Evolutionary conservation across 257 asterid genomes (phyloP).

Genomic region (Solanum neorickii): DNA sequence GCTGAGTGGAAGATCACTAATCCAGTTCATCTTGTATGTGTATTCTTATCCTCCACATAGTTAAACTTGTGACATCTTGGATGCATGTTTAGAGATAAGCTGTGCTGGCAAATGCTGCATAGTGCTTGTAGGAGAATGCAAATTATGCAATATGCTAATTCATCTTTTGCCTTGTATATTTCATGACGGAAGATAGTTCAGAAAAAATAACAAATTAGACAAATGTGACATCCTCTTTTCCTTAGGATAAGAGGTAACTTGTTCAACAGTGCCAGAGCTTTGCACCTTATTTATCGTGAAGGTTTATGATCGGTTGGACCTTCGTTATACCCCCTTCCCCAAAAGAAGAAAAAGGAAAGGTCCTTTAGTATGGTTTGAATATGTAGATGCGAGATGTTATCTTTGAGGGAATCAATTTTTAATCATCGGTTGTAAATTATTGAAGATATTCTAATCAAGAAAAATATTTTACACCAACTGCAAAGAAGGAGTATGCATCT

Average conservation of each 20-base stretch:
- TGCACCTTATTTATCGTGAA: neutral
- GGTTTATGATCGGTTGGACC: neutral
- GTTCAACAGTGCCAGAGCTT: neutral
- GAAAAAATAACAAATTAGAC: neutral
- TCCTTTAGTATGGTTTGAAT: neutral
- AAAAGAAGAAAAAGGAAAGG: neutral
- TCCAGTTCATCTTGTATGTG: conserved; percentile 87
- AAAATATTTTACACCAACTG: neutral
- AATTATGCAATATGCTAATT: neutral
- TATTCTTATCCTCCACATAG: neutral
- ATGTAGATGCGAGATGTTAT: neutral
- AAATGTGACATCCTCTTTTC: neutral
- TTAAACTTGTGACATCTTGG: neutral
- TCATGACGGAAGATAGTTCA: neutral
- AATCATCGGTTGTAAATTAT: neutral
- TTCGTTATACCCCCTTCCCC: neutral
- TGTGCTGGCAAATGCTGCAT: neutral
- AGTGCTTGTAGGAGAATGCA: neutral
- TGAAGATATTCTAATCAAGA: neutral
- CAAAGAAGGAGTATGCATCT: neutral
- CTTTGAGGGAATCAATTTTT: neutral
- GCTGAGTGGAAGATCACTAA: conserved; percentile 88
- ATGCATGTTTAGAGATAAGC: neutral
- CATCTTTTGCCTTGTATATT: neutral
- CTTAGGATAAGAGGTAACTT: neutral